Percentiles rank a stretch among this genome's conserved stretches.
These are phyloP conservation scores for Rhynchosporium secalis DNA, from an alignment of 2,329 filamentous ascomycete genomes.

Conservation along the genomic window DNA sequence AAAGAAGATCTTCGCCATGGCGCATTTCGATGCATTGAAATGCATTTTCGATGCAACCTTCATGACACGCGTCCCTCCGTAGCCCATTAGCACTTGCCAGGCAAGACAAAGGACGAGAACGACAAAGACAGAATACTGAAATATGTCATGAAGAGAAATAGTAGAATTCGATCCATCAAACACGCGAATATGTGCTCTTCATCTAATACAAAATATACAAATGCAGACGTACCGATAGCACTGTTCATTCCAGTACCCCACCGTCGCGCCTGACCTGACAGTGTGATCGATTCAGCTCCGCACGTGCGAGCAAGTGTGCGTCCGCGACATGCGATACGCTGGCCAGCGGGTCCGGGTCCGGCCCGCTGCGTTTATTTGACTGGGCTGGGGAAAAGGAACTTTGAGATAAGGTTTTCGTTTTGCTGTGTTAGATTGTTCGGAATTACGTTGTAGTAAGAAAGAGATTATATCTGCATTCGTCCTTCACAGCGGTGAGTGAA, in stretches of 20 bases:
- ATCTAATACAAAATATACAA: neutral
- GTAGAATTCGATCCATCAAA: neutral
- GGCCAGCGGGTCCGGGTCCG: slow-evolving; percentile 10
- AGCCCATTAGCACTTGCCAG: neutral
- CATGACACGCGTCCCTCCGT: neutral
- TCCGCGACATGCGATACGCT: neutral
- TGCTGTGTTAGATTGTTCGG: neutral
- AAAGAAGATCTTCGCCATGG: slow-evolving; percentile 3
- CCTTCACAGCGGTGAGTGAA: neutral
- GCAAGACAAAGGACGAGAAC: neutral
- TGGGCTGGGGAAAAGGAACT: neutral
- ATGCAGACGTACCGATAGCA: no score
- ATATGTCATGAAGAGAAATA: neutral
- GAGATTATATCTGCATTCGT: neutral
- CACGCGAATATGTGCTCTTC: neutral
- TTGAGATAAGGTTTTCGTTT: neutral
- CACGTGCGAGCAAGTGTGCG: neutral
- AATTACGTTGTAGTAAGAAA: neutral
- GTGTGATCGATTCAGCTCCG: slow-evolving; percentile 12
- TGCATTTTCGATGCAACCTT: slow-evolving; percentile 3
- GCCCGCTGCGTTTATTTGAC: slow-evolving; percentile 6
- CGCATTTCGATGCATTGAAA: neutral
- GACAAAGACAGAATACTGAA: no score
- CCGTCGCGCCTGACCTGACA: neutral
- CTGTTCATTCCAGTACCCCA: neutral